These are phyloP conservation scores for Phyllosticta citriasiana DNA, from an alignment of 2,329 filamentous ascomycete species.

Conservation along the genomic window DNA sequence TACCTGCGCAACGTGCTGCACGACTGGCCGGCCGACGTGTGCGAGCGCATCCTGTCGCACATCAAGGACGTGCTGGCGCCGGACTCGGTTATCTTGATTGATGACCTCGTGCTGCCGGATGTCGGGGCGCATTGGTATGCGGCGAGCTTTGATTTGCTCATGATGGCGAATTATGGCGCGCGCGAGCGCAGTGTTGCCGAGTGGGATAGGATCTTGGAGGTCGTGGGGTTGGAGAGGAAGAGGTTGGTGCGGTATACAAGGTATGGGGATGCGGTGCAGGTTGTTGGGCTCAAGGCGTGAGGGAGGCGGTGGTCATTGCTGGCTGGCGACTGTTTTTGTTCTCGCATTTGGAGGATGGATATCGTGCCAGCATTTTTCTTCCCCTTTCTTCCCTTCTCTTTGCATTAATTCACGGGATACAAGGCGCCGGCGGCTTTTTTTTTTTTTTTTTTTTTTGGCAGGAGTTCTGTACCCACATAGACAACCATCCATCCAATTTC, in stretches of 20 bases:
- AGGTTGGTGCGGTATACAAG: not conserved
- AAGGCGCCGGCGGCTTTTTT: too few relatives aligned
- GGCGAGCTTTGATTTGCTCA: constrained; percentile 27
- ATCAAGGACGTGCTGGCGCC: constrained; percentile 23
- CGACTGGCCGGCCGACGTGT: constrained; percentile 29
- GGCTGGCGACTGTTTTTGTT: too few relatives aligned
- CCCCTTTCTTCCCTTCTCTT: too few relatives aligned
- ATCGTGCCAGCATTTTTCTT: too few relatives aligned
- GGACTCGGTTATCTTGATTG: constrained; percentile 32
- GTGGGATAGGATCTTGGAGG: constrained; percentile 22
- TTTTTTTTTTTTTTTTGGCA: too few relatives aligned
- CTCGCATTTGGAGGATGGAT: too few relatives aligned
- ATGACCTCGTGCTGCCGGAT: constrained; percentile 35
- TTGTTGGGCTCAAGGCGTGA: not conserved
- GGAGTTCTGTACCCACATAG: too few relatives aligned
- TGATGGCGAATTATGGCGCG: constrained; percentile 27
- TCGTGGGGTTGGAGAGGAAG: constrained; percentile 11
- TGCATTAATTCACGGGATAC: too few relatives aligned
- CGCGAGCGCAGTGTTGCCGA: constrained; percentile 27
- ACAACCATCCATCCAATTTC: too few relatives aligned
- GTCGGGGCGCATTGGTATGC: constrained; percentile 22
- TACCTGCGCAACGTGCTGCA: constrained; percentile 31
- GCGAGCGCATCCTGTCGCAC: constrained; percentile 24
- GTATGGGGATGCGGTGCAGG: not conserved
- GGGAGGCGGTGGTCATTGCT: too few relatives aligned